phyloP scores from a whole-genome alignment of 2,329 filamentous ascomycete genomes.

The Leptographium radiaticola region DNA sequence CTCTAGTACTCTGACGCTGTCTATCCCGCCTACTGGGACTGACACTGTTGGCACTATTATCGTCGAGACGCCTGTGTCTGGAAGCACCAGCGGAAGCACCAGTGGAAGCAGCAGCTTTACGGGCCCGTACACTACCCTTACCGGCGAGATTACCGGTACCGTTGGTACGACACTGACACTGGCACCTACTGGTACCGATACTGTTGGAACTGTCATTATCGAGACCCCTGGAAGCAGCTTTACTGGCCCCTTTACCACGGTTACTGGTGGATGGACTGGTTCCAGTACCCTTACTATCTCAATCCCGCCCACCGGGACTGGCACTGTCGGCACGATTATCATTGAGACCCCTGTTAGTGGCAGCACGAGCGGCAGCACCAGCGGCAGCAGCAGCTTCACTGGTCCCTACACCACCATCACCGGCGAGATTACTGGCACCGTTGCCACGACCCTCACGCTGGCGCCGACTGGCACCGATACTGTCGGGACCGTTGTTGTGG shows the following conservation, averaged over 20 bases:
- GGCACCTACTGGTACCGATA: conserved; percentile 1
- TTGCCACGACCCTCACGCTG: background rate
- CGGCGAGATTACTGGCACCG: background rate
- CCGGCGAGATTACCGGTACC: background rate
- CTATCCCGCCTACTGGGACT: conserved; percentile 23
- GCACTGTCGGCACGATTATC: background rate
- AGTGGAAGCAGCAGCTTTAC: background rate
- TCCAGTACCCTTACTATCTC: background rate
- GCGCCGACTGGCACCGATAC: background rate
- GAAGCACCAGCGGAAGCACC: conserved; percentile 8
- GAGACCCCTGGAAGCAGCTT: background rate
- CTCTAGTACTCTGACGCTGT: background rate
- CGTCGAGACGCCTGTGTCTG: conserved; percentile 8
- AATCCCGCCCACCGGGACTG: conserved; percentile 3
- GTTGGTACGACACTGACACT: conserved; percentile 3
- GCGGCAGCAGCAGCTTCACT: background rate
- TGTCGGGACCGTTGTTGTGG: conserved; percentile 2
- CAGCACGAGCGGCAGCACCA: background rate
- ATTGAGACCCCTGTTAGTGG: background rate
- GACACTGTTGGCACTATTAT: conserved; percentile 30
- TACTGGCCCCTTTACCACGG: conserved; percentile 2
- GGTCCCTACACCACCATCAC: conserved; percentile 1
- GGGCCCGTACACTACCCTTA: background rate
- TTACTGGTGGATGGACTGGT: background rate
- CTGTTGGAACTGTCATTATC: background rate